phyloP scores from a whole-genome alignment of 257 asterid genomes.

The Sherardia arvensis region DNA sequence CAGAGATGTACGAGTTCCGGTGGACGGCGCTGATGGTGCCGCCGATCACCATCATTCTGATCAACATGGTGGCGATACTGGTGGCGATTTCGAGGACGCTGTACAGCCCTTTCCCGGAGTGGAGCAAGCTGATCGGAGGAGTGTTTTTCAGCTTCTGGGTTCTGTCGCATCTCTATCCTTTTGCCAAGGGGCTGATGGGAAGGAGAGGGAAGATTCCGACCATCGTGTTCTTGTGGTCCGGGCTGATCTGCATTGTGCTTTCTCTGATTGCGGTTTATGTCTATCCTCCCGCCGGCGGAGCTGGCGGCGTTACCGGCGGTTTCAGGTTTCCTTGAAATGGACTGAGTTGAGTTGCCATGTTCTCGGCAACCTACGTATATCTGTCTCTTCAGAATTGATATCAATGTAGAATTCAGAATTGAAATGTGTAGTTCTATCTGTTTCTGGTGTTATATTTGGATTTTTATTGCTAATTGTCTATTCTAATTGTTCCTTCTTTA shows the following conservation, averaged over 20 bases:
- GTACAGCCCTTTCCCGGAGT: conserved; percentile 69
- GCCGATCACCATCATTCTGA: conserved; percentile 67
- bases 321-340: conserved; percentile 26
- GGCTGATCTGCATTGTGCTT: conserved; percentile 61
- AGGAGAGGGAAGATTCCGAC: conserved; percentile 75
- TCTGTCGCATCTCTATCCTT: conserved; percentile 79
- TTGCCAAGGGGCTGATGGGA: conserved; percentile 89
- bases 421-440: too few species aligned
- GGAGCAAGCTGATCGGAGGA: conserved; percentile 81
- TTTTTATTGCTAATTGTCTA: too few species aligned
- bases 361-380: conserved; percentile 19
- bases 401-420: background rate
- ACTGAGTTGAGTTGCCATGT: background rate
- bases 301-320: conserved; percentile 12
- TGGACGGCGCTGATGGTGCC: conserved; percentile 84
- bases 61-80: conserved; percentile 58
- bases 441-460: too few species aligned
- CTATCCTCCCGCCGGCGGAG: conserved; percentile 57
- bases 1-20: conserved; percentile 74
- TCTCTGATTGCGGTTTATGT: conserved; percentile 63
- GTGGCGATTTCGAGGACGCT: conserved; percentile 67
- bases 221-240: conserved; percentile 81
- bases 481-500: too few species aligned
- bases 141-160: conserved; percentile 94
- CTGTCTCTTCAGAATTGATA: conserved; percentile 1